Percentiles rank a stretch among this genome's conserved stretches.
phyloP scores from a whole-genome alignment of 306 rosid species.

The Cicer yamashitae region DNA sequence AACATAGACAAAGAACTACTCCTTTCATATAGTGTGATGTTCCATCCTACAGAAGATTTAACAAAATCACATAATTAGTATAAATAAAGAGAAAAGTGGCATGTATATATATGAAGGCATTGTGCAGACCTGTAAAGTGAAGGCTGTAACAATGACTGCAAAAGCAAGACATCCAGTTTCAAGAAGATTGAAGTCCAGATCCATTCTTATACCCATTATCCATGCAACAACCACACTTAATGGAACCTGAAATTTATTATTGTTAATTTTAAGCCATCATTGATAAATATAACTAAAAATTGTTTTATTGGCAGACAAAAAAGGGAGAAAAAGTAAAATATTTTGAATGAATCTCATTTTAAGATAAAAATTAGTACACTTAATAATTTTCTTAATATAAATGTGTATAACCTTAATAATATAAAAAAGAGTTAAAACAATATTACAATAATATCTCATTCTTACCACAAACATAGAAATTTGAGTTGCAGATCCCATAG shows the following conservation, averaged over 20 bases:
- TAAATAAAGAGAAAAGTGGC: neutral
- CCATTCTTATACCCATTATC: slow-evolving; percentile 86
- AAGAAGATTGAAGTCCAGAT: slow-evolving; percentile 77
- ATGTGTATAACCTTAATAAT: no score
- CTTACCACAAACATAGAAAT: slow-evolving; percentile 94
- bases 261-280: neutral
- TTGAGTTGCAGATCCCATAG: slow-evolving; percentile 97
- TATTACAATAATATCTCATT: neutral
- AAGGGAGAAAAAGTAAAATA: neutral
- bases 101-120: neutral
- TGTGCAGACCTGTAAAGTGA: slow-evolving; percentile 73
- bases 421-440: no score
- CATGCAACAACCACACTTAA: slow-evolving; percentile 83
- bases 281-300: neutral
- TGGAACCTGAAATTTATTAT: slow-evolving; percentile 68
- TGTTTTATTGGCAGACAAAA: neutral
- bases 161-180: slow-evolving; percentile 88
- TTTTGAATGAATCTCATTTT: no score
- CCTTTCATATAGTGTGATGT: slow-evolving; percentile 94
- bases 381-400: no score
- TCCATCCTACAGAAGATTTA: slow-evolving; percentile 67
- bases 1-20: slow-evolving; percentile 74
- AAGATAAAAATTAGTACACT: no score
- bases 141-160: slow-evolving; percentile 71
- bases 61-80: neutral